Evolutionary conservation across 192 early-diverging fungal genomes (phyloP).

Genomic region (Phlyctochytrium arcticum): DNA sequence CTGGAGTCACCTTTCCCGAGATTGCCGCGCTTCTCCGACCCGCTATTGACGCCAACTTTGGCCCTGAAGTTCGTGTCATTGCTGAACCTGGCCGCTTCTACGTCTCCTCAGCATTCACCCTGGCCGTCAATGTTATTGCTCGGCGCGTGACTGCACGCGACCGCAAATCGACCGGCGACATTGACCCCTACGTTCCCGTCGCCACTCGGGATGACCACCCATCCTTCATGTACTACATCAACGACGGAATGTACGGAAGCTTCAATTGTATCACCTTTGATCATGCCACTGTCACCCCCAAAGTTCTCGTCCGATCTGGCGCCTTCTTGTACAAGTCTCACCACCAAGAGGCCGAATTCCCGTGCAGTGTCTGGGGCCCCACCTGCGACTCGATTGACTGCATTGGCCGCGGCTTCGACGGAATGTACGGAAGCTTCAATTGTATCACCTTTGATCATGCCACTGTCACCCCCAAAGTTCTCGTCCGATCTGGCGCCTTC

Average conservation of each 20-base stretch:
- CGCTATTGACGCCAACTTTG: constrained; percentile 77
- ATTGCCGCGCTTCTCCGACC: constrained; percentile 74
- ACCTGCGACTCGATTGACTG: constrained; percentile 99
- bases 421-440: constrained; percentile 98
- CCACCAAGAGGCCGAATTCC: constrained; percentile 37
- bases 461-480: constrained; percentile 64
- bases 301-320: constrained; percentile 57
- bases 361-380: constrained; percentile 89
- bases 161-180: background rate
- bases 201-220: constrained; percentile 41
- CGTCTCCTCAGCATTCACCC: constrained; percentile 87
- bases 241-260: constrained; percentile 96
- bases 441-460: constrained; percentile 98
- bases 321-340: constrained; percentile 28
- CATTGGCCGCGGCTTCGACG: constrained; percentile 68
- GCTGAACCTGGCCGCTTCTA: constrained; percentile 98
- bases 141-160: constrained; percentile 71
- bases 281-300: constrained; percentile 73
- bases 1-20: constrained; percentile 78
- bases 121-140: constrained; percentile 90
- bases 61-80: constrained; percentile 84
- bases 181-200: background rate
- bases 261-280: constrained; percentile 99
- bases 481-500: constrained; percentile 47
- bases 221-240: constrained; percentile 86